phyloP scores from a whole-genome alignment of 2,329 filamentous ascomycete species.

The Pyricularia grisea region DNA sequence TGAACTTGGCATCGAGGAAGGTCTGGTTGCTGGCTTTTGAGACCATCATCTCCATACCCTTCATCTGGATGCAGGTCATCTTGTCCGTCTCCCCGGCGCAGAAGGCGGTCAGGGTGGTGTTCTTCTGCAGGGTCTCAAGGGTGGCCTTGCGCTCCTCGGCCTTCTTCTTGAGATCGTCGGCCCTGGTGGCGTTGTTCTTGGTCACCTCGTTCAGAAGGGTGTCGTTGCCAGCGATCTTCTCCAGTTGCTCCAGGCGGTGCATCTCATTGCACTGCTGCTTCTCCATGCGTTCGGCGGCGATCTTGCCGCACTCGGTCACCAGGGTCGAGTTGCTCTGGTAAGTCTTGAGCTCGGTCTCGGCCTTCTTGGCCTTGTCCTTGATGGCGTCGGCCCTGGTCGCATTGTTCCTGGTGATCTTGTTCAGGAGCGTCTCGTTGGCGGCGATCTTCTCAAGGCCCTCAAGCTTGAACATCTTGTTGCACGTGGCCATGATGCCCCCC shows the following conservation, averaged over 20 bases:
- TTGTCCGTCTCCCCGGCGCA: conserved; percentile 13
- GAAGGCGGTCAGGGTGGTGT: conserved; percentile 15
- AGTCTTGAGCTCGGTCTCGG: conserved; percentile 18
- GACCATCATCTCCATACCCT: conserved; percentile 12
- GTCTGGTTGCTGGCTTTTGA: conserved; percentile 19
- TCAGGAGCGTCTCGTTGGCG: conserved; percentile 24
- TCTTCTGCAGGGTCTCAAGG: conserved; percentile 15
- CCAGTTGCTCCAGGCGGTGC: conserved; percentile 15
- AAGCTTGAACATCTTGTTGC: conserved; percentile 17
- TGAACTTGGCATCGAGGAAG: conserved; percentile 20
- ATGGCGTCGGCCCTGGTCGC: conserved; percentile 24
- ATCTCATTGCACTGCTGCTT: conserved; percentile 20
- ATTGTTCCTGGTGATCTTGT: conserved; percentile 22
- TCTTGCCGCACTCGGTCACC: conserved; percentile 20
- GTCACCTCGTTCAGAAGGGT: conserved; percentile 14
- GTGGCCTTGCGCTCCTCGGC: conserved; percentile 11
- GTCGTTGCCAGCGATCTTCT: conserved; percentile 15
- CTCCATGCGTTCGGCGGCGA: conserved; percentile 19
- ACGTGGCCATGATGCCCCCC: conserved; percentile 19
- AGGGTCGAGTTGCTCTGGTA: conserved; percentile 26
- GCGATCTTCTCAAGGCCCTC: conserved; percentile 20
- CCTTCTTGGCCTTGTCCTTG: conserved; percentile 24
- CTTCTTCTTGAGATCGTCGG: conserved; percentile 16
- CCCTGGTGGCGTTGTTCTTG: conserved; percentile 20
- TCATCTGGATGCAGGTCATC: conserved; percentile 9